A percentile compares a stretch with the other conserved stretches of the same genome.
These are phyloP conservation scores for Claviceps digitariae DNA, from an alignment of 2,329 filamentous ascomycete species.

Conservation along the genomic window DNA sequence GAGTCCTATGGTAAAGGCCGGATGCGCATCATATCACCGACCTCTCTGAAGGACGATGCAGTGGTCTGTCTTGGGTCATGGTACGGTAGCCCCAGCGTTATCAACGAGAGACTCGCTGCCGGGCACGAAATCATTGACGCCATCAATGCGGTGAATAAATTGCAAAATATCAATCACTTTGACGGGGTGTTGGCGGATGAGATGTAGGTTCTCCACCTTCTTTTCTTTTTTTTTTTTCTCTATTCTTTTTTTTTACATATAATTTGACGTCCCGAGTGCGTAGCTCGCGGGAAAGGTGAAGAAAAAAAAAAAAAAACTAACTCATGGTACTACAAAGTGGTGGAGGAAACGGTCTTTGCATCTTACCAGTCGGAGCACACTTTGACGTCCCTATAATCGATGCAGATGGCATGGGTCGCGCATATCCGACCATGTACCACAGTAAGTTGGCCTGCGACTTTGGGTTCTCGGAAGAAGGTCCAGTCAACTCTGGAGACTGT, in stretches of 20 bases:
- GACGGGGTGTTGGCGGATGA: conserved; percentile 23
- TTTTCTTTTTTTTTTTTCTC: no score
- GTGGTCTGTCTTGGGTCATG: conserved; percentile 29
- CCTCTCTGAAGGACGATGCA: conserved; percentile 23
- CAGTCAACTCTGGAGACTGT: no score
- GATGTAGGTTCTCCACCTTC: conserved; percentile 17
- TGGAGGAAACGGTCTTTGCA: conserved; percentile 25
- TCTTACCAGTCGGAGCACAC: conserved; percentile 18
- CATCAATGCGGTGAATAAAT: conserved; percentile 21
- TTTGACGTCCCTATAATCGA: conserved; percentile 24
- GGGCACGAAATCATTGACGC: conserved; percentile 24
- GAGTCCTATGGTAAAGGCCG: conserved; percentile 18
- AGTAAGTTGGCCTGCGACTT: conserved; percentile 8
- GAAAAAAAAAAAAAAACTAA: background rate
- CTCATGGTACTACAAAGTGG: conserved; percentile 12
- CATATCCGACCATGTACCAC: conserved; percentile 25
- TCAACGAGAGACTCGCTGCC: conserved; percentile 22
- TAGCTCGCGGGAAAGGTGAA: no score
- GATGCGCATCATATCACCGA: conserved; percentile 27
- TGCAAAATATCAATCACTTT: conserved; percentile 18
- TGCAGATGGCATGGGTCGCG: conserved; percentile 25
- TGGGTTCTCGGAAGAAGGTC: background rate
- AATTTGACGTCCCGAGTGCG: no score
- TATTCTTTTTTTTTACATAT: no score
- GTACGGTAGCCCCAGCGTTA: conserved; percentile 30